Conservation (phyloP, 176 grass and related monocot genomes). For the Chrysopogon serrulatus region DNA sequence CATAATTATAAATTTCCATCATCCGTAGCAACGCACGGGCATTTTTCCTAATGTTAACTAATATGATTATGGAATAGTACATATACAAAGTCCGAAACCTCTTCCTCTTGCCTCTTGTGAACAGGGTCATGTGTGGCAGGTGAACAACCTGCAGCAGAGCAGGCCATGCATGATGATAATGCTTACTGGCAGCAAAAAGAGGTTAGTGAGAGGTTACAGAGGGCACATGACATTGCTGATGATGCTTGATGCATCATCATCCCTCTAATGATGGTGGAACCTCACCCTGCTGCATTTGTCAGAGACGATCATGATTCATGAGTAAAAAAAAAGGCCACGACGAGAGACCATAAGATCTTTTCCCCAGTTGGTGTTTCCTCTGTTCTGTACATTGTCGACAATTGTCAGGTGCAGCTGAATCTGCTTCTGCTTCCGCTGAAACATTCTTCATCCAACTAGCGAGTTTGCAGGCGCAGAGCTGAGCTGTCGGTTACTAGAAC, state of each 20-base stretch:
- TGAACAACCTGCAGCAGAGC: conserved; percentile 1
- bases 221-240: background rate
- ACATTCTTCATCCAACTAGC: background rate
- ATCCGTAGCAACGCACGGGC: no score
- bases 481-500: background rate
- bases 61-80: no score
- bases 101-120: background rate
- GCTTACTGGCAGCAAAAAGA: no score
- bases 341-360: background rate
- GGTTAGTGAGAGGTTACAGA: background rate
- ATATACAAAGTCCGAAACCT: background rate
- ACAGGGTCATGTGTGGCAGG: conserved; percentile 29
- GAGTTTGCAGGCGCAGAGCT: background rate
- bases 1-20: no score
- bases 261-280: background rate
- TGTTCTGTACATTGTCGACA: conserved; percentile 1
- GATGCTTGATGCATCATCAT: background rate
- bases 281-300: background rate
- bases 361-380: background rate
- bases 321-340: background rate
- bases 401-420: background rate
- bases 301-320: background rate
- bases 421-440: no score
- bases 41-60: no score
- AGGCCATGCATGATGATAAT: background rate